Evolutionary conservation across 768 basidiomycete genomes (phyloP).

Genomic region (Chalciporus piperatus): DNA sequence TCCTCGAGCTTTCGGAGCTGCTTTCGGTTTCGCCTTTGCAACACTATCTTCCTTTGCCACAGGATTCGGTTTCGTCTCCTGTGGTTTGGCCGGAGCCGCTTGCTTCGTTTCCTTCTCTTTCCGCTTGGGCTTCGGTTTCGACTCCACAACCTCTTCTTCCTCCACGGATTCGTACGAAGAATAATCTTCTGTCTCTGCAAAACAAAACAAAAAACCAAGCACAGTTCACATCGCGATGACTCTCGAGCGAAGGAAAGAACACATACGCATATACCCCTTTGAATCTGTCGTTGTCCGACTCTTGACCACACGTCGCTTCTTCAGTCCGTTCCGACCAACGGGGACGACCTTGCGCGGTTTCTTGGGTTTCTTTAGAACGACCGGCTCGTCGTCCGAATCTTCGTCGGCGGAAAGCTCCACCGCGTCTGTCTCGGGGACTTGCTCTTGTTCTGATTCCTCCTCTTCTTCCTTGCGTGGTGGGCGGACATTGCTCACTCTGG

Average conservation of each 20-base stretch:
- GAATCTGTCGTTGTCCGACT: slow-evolving; percentile 53
- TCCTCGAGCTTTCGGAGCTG: slow-evolving; percentile 14
- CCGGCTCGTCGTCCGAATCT: slow-evolving; percentile 27
- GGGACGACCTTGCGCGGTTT: slow-evolving; percentile 63
- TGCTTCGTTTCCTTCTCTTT: slow-evolving; percentile 23
- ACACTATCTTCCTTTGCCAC: slow-evolving; percentile 11
- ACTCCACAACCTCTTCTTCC: slow-evolving; percentile 38
- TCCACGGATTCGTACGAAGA: slow-evolving; percentile 80
- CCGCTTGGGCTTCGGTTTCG: slow-evolving; percentile 18
- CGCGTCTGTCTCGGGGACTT: slow-evolving; percentile 30
- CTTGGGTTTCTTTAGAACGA: slow-evolving; percentile 36
- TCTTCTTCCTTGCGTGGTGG: slow-evolving; percentile 25
- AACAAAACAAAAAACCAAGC: slow-evolving; percentile 1
- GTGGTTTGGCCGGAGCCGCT: slow-evolving; percentile 11
- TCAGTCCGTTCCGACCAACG: slow-evolving; percentile 73
- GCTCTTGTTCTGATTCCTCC: slow-evolving; percentile 24
- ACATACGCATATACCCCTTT: slow-evolving; percentile 73
- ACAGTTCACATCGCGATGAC: neutral
- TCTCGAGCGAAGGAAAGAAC: neutral
- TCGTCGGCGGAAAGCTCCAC: slow-evolving; percentile 29
- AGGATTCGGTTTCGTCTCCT: slow-evolving; percentile 12
- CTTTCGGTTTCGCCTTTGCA: slow-evolving; percentile 19
- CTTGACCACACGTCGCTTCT: slow-evolving; percentile 66
- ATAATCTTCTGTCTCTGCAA: slow-evolving; percentile 70
- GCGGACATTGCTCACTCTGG: slow-evolving; percentile 17